Percentiles rank a stretch among this genome's conserved stretches.
These are phyloP conservation scores for Monilinia fructigena DNA, from an alignment of 2,329 filamentous ascomycete genomes.

Conservation along the genomic window DNA sequence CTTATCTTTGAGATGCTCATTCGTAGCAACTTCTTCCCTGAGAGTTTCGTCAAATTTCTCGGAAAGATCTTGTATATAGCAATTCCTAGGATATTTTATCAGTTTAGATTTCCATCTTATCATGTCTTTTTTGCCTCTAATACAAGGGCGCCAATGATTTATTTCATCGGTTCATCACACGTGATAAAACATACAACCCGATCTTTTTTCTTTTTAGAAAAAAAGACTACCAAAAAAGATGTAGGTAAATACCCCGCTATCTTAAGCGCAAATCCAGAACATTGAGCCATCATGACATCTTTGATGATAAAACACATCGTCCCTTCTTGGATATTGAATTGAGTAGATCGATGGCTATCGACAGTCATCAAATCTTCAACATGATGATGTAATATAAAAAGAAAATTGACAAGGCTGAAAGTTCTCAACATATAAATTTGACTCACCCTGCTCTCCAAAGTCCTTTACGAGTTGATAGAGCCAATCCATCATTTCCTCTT, in stretches of 20 bases:
- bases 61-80: slow-evolving; percentile 26
- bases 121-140: not conserved
- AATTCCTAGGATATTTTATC: slow-evolving; percentile 20
- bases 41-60: slow-evolving; percentile 17
- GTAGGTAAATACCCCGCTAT: slow-evolving; percentile 1
- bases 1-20: slow-evolving; percentile 20
- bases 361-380: slow-evolving; percentile 1
- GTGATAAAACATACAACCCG: slow-evolving; percentile 14
- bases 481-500: slow-evolving; percentile 23
- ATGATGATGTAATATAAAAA: not conserved
- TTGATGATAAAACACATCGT: not conserved
- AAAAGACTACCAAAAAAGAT: not conserved
- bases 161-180: slow-evolving; percentile 18
- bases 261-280: slow-evolving; percentile 1
- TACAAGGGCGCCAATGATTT: not conserved
- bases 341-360: not conserved
- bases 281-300: slow-evolving; percentile 18
- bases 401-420: slow-evolving; percentile 9
- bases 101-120: not conserved
- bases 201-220: too few relatives aligned
- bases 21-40: not conserved
- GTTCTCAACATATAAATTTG: slow-evolving; percentile 5
- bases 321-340: not conserved
- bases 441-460: slow-evolving; percentile 18
- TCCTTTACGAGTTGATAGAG: slow-evolving; percentile 11